Evolutionary conservation across 108 stramenopile species (phyloP).

Genomic region (Pelagomonas calceolata): DNA sequence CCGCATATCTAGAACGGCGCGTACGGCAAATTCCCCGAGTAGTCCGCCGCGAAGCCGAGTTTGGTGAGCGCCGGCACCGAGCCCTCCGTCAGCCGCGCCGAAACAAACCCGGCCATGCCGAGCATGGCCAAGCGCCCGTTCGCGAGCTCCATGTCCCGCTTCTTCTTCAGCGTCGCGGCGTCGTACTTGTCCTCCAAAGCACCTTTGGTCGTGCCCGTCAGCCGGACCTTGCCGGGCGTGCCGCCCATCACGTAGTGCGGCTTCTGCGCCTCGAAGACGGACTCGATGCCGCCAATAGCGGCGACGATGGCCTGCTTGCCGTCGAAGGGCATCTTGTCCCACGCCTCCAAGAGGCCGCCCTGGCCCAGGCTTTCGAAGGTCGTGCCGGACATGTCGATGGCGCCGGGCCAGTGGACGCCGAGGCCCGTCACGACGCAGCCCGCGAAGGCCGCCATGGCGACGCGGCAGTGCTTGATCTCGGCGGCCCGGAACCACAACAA

Average conservation of each 20-base stretch:
- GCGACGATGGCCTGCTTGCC: slow-evolving; percentile 64
- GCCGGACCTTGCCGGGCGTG: neutral
- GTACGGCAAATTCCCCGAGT: too few species aligned
- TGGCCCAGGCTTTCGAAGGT: slow-evolving; percentile 55
- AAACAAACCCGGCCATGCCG: slow-evolving; percentile 56
- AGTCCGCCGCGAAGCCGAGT: too few species aligned
- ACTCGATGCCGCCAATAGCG: slow-evolving; percentile 62
- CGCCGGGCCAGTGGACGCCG: slow-evolving; percentile 68
- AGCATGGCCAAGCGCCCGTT: slow-evolving; percentile 68
- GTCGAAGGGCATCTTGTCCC: slow-evolving; percentile 64
- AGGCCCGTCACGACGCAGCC: slow-evolving; percentile 63
- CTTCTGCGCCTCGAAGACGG: slow-evolving; percentile 49
- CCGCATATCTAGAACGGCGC: too few species aligned
- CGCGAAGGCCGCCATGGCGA: slow-evolving; percentile 67
- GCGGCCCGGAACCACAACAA: slow-evolving; percentile 68
- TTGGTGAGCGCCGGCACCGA: slow-evolving; percentile 51
- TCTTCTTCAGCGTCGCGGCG: slow-evolving; percentile 39
- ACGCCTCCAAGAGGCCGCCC: slow-evolving; percentile 66
- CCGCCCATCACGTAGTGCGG: slow-evolving; percentile 76
- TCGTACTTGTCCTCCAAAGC: slow-evolving; percentile 3
- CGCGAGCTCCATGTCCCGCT: slow-evolving; percentile 58
- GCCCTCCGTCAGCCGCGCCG: slow-evolving; percentile 56
- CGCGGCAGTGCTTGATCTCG: slow-evolving; percentile 72
- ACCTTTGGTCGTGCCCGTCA: too few species aligned
- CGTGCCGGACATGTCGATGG: slow-evolving; percentile 41